Evolutionary conservation across 1,139 yeast species (phyloP), one percentile per base, ranked within the genome.

Genomic region (Yamadazyma taylorii): DNA sequence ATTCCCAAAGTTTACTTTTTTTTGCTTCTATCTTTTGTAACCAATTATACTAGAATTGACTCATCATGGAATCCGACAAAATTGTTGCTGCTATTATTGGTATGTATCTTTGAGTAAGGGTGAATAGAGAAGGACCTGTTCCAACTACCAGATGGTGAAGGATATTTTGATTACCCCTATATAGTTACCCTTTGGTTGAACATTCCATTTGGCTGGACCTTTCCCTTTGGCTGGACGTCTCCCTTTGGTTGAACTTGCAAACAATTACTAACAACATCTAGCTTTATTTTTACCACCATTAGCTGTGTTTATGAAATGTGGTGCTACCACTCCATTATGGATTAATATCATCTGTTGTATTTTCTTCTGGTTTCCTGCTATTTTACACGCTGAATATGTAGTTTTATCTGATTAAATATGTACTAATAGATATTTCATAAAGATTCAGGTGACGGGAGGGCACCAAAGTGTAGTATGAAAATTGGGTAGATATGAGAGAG

Each of bases 351-450:
- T 79, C 39, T 73, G 80, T 54, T 81, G 88, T 68, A 48, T 70
- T 50, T 77, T 78, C 54, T 66, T 77, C 50, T 83, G 79, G 79
- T 80, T 83, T 79, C 90, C 89, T 50, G 89, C 83, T 64, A 81
- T 81, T 58, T 63, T 83, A 48, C 86, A 82, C 55, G 89, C 89
- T 35, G 61, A 81, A 51, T 83, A 79, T 61, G 66, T 79, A 51
- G 85, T 78, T 35, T 60, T 77, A 48, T 58, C 55, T 48, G 54
- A 58, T 45, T 57, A 56, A 37, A 38, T 36, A 26, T 16, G 32
- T 30, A 30, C n/a, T 27, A 27, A 27, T 27, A 27, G 30, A 27
- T 27, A 21, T 27, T 27, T 25, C 10, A 25, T n/a, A n/a, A n/a
- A n/a, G n/a, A n/a, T n/a, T n/a, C n/a, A n/a, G n/a, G n/a, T n/a